Base-by-base conservation (phyloP, 495 filamentous ascomycete species). In the Penicillium angulare region DNA sequence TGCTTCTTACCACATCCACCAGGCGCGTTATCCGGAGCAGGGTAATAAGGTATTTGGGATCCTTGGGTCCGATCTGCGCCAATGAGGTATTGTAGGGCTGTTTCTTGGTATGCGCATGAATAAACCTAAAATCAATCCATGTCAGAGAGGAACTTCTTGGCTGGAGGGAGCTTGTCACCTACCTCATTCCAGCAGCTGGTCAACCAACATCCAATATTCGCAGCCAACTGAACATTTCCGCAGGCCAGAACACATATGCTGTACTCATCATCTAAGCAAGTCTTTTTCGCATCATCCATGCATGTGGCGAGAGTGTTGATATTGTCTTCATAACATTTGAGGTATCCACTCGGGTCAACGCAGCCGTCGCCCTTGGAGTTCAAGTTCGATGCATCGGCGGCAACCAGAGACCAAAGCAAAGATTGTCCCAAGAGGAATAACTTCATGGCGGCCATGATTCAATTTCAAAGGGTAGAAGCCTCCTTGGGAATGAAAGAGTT, bases 141-240 rank as follows among this genome's bases (percentile, higher is more conserved):
- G 15, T 15, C 12, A 27, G 41, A 16, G 23, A 31, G n/a, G 23
- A 17, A 18, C 29, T 22, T n/a, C n/a, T n/a, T n/a, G n/a, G 26
- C 32, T 18, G 13, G 12, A 23, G 12, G 8, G 39, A 12, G n/a
- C 6, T 13, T 26, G 9, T 1, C 7, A 31, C 42, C 8, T 8
- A 44, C 42, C 26, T 44, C n/a, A 32, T 44, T 44, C 42, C 42
- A 44, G 26, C 42, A 44, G 16, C 26, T 32, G 3, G 42, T 44
- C 27, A 44, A 21, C 42, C 42, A 44, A 13, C 42, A 44, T n/a
- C 42, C 42, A 12, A 44, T 44, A 32, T 44, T 44, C 4, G 42
- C 42, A 32, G 42, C 42, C 42, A 44, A 20, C 24, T 44, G 42
- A 13, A 26, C 16, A 44, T 44, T 17, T 20, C 23, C 23, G 32